Evolutionary conservation across 768 basidiomycete species (phyloP), one percentile per base, ranked within the genome.

Genomic region (Leccinellum rugosiceps): DNA sequence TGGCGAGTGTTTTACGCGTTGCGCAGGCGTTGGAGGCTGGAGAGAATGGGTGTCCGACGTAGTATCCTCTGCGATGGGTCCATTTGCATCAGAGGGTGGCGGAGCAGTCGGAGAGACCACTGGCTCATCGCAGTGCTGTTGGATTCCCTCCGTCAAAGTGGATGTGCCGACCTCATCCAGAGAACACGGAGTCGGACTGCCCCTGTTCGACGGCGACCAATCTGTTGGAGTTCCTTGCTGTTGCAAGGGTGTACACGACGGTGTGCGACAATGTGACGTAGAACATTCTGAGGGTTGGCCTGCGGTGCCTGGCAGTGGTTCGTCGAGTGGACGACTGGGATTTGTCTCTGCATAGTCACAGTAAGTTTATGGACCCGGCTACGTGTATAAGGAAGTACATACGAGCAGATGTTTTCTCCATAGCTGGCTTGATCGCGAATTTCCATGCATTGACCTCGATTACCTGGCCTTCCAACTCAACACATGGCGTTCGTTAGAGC

Each of bases 11-110:
- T 41, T 63, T 8, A 56, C 50, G 44, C 65, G 66, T 52, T 72
- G 71, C 4, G 72, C 63, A 10, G 72, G 71, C 7, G 70, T 67
- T 35, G 73, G 68, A 31, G 69, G 64, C 35, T 59, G 69, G 38
- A 61, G 52, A 21, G 68, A 69, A 50, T 1, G 35, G 28, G 52
- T 48, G 25, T 63, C 61, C 8, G 58, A 55, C 1, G 56, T 31
- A 7, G 49, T 35, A 41, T 59, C 54, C 28, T 6, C 9, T 30
- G 38, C 56, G 31, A 28, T 34, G 14, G 61, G 62, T 4, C 61
- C 57, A 19, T 69, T 68, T 43, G 35, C n/a, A 44, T 58, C 59
- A 14, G 63, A 51, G 19, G 26, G 54, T 31, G 15, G 43, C 9
- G 52, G 23, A 26, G 44, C 13, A 26, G 53, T 26, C 32, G 56